A percentile compares a stretch with the other conserved stretches of the same genome.
Conservation (phyloP, 345 rosid species). For the Eucalyptus marginata region DNA sequence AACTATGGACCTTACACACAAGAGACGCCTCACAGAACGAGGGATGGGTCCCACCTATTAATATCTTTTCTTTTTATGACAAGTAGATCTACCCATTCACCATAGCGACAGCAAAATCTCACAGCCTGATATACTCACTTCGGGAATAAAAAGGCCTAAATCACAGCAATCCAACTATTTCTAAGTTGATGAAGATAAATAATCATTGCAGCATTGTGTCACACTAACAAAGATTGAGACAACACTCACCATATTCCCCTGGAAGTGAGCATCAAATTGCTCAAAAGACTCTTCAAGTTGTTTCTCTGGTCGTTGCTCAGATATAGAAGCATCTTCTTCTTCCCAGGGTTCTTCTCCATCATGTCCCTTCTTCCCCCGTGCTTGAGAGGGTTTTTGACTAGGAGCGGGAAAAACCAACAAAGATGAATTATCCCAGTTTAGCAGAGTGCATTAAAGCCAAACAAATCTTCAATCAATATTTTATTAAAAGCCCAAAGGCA, state of each 20-base stretch:
- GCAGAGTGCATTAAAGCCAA: background rate
- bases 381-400: slow-evolving; percentile 49
- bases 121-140: background rate
- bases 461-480: background rate
- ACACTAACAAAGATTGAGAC: background rate
- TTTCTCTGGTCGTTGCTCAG: slow-evolving; percentile 59
- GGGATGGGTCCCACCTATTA: background rate
- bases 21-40: background rate
- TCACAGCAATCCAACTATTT: background rate
- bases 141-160: background rate
- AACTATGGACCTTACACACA: background rate
- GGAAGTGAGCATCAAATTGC: slow-evolving; percentile 36
- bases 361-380: slow-evolving; percentile 56
- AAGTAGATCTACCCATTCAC: background rate
- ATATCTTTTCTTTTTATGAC: background rate
- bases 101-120: background rate
- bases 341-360: slow-evolving; percentile 64
- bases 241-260: slow-evolving; percentile 41
- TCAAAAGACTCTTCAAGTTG: slow-evolving; percentile 41
- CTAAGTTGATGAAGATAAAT: background rate
- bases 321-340: slow-evolving; percentile 67
- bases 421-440: background rate
- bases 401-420: background rate
- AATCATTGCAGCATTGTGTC: background rate
- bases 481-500: background rate